These are phyloP conservation scores for Solanum chilense DNA, from an alignment of 257 asterid genomes.

Conservation along the genomic window DNA sequence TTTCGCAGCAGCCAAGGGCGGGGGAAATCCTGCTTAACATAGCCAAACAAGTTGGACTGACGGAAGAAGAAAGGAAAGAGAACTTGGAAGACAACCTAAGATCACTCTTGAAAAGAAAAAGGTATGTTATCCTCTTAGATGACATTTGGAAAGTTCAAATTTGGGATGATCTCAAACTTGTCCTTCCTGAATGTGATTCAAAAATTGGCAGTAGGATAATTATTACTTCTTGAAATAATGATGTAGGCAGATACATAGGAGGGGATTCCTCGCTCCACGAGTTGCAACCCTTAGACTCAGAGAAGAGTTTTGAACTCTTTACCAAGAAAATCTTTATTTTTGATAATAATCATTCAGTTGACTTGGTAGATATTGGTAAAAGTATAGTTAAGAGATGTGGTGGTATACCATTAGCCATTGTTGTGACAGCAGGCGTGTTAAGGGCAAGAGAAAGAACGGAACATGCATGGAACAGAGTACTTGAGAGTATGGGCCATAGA, in stretches of 20 bases:
- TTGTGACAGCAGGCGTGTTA: too few relatives aligned
- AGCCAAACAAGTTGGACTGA: too few relatives aligned
- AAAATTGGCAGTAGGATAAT: not conserved
- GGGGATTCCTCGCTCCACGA: not conserved
- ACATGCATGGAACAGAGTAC: not conserved
- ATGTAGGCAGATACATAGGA: not conserved
- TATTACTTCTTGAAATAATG: not conserved
- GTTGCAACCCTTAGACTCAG: not conserved
- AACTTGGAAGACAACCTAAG: not conserved
- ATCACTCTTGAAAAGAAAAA: not conserved
- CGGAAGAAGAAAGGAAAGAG: not conserved
- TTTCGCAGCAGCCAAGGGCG: not conserved
- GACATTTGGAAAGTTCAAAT: slow-evolving; percentile 3
- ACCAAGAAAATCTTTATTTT: not conserved
- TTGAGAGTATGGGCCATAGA: not conserved
- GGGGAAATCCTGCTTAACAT: not conserved
- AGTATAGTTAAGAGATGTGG: not conserved
- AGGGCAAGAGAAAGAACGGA: not conserved
- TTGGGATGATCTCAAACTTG: not conserved
- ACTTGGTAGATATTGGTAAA: not conserved
- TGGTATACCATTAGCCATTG: too few relatives aligned
- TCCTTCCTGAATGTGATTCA: not conserved
- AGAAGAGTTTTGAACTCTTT: not conserved
- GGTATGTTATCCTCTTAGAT: slow-evolving; percentile 9
- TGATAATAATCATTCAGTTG: not conserved